Conservation (phyloP, 257 asterid species). For the Petrea volubilis region DNA sequence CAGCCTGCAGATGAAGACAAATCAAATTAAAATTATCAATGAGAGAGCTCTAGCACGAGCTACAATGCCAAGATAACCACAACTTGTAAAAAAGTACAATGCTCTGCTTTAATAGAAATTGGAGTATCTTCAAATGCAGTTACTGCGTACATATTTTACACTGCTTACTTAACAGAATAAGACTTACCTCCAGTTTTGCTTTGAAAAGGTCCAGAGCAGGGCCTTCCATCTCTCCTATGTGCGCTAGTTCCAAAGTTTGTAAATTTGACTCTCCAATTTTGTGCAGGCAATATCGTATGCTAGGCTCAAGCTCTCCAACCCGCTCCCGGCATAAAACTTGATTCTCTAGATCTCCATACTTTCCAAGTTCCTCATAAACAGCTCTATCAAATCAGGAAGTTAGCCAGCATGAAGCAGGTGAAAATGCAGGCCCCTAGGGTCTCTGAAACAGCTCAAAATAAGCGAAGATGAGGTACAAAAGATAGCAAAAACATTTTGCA, state of each 20-base stretch:
- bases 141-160: neutral
- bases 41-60: constrained; percentile 13
- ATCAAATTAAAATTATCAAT: constrained; percentile 24
- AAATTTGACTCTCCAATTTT: constrained; percentile 90
- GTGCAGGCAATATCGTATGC: constrained; percentile 83
- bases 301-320: constrained; percentile 95
- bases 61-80: neutral
- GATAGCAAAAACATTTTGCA: constrained; percentile 15
- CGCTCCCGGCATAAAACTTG: constrained; percentile 92
- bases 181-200: constrained; percentile 88
- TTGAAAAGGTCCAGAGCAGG: constrained; percentile 93
- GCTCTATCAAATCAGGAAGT: constrained; percentile 55
- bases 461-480: neutral
- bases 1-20: constrained; percentile 65
- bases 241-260: constrained; percentile 79
- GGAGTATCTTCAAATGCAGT: neutral
- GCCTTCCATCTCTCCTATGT: constrained; percentile 91
- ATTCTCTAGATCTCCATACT: constrained; percentile 92
- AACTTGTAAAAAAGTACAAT: constrained; percentile 11
- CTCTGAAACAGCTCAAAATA: neutral
- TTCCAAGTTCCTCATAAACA: constrained; percentile 98
- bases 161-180: constrained; percentile 1
- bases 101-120: constrained; percentile 5
- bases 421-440: constrained; percentile 6
- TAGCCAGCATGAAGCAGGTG: constrained; percentile 20